These are phyloP conservation scores for Striga asiatica DNA, from an alignment of 257 asterid genomes.

Conservation along the genomic window DNA sequence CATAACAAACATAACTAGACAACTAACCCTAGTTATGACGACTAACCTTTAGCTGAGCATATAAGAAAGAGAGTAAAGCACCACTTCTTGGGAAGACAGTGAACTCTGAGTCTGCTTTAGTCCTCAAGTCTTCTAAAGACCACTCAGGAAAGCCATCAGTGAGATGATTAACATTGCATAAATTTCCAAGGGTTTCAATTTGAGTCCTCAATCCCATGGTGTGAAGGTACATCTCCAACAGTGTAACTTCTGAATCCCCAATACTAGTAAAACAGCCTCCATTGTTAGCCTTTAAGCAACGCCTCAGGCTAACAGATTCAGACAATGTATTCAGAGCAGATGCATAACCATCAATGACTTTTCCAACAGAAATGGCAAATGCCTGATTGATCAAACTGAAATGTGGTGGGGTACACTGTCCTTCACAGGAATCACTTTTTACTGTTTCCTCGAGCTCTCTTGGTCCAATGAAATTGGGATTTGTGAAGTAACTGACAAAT, in stretches of 20 bases:
- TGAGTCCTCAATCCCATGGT: constrained; percentile 64
- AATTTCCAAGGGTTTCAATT: constrained; percentile 81
- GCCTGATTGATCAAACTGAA: constrained; percentile 76
- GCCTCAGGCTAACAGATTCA: constrained; percentile 69
- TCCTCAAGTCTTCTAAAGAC: constrained; percentile 43
- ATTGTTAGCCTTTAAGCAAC: constrained; percentile 28
- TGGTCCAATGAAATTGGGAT: constrained; percentile 28
- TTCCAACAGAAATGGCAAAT: constrained; percentile 80
- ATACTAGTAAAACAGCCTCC: constrained; percentile 70
- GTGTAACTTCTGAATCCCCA: constrained; percentile 67
- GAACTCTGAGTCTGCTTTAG: constrained; percentile 46
- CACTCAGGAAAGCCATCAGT: constrained; percentile 40
- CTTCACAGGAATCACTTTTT: constrained; percentile 20
- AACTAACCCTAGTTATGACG: constrained; percentile 1
- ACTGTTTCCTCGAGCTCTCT: constrained; percentile 22
- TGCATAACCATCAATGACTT: constrained; percentile 60
- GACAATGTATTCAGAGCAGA: constrained; percentile 73
- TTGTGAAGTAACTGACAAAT: constrained; percentile 53
- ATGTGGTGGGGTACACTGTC: constrained; percentile 9
- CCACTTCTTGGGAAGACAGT: constrained; percentile 67
- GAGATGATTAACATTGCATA: constrained; percentile 62
- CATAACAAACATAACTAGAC: constrained; percentile 14
- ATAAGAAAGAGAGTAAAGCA: constrained; percentile 65
- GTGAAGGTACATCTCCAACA: constrained; percentile 84
- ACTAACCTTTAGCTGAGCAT: constrained; percentile 79